Base-by-base conservation (phyloP, 2,329 filamentous ascomycete genomes). In the Cladophialophora immunda region DNA sequence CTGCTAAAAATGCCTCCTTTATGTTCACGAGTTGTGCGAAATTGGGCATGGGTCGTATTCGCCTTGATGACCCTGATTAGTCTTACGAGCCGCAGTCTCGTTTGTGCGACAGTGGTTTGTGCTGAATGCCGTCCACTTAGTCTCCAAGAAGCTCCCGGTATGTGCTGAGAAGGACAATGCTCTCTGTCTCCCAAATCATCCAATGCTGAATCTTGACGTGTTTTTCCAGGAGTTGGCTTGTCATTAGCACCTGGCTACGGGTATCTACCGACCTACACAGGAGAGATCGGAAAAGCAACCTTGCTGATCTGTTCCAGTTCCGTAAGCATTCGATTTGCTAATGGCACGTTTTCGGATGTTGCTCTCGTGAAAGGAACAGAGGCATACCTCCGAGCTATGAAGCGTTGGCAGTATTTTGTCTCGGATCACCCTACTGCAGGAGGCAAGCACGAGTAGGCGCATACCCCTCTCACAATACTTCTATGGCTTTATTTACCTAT, bases 121-220 rank as follows among this genome's bases (percentile, higher is more conserved):
- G 29, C 13, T 32, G 52, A 55, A 32, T 55, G 52, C 52, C 52
- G 52, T 27, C 52, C 52, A 32, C 52, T 55, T 32, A 22, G 52
- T 55, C 52, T 55, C 52, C 52, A 55, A 55, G 52, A 55, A 55
- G 52, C 52, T 55, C 25, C 52, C 22, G 52, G 52, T 55, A 32
- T 17, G 52, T 55, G 22, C 22, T 29, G 41, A 47, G 17, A 47
- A 47, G 17, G 41, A 47, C 15, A 47, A 47, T 47, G 41, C 41
- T 22, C 4, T 47, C 41, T 47, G 41, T 32, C 41, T 47, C 41
- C 19, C 41, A 47, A 22, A 47, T 22, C 41, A 47, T 47, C 17
- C 19, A 47, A n/a, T 47, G 41, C 41, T 47, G 41, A 15, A 47
- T 47, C 41, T 47, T 47, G 41, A 47, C 41, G 41, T 47, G 41